Evolutionary conservation across 2,329 filamentous ascomycete genomes (phyloP).

Genomic region (Colletotrichum sp.): DNA sequence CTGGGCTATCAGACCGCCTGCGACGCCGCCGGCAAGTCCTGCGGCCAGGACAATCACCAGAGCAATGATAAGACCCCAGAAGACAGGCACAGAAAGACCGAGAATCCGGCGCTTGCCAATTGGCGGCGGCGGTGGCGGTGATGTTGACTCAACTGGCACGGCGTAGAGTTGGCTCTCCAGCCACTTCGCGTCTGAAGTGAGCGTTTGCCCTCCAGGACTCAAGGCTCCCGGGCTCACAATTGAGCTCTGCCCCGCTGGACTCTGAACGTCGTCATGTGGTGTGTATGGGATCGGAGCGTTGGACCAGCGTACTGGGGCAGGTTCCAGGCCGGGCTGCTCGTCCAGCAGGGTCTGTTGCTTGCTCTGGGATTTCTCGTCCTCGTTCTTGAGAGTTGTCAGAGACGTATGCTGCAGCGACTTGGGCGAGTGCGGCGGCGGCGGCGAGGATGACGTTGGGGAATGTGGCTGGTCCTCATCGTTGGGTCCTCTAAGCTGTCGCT

Average conservation of each 20-base stretch:
- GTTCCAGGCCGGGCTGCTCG: constrained; percentile 1
- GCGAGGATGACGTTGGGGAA: not conserved
- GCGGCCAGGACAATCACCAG: constrained; percentile 22
- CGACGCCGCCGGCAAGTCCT: constrained; percentile 24
- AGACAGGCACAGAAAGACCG: constrained; percentile 22
- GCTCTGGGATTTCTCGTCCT: not conserved
- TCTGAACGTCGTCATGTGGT: not conserved
- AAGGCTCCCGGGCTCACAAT: not conserved
- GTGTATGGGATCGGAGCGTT: not conserved
- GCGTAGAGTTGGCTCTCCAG: not conserved
- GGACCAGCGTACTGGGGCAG: not conserved
- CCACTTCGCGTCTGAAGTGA: not conserved
- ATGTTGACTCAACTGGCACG: not conserved
- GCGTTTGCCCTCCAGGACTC: not conserved
- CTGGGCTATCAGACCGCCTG: constrained; percentile 21
- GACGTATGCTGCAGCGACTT: not conserved
- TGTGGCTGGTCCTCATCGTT: not conserved
- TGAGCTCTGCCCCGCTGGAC: not conserved
- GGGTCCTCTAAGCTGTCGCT: not conserved
- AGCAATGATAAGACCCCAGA: constrained; percentile 21
- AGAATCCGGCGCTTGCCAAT: constrained; percentile 5
- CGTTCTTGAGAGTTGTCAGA: not conserved
- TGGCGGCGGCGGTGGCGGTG: not conserved
- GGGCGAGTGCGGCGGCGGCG: not conserved
- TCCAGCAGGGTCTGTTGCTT: not conserved